Base-by-base conservation (phyloP, 306 rosid genomes). In the Lathyrus aphaca region DNA sequence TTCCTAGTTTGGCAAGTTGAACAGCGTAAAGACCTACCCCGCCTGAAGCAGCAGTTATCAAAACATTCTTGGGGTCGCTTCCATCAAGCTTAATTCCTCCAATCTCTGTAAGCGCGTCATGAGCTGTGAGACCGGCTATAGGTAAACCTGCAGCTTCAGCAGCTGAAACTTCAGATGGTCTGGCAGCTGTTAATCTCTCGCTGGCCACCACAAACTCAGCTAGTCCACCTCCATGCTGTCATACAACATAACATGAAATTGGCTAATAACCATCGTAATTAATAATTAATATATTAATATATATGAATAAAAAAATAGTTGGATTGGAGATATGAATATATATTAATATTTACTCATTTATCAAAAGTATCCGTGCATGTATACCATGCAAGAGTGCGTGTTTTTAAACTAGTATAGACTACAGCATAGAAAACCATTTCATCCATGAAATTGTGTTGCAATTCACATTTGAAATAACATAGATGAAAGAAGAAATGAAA, bases 141-240 rank as follows among this genome's bases (percentile, higher is more conserved):
- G 95, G 96, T 66, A 90, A 74, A 23, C 76, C 74, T 0, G 95
- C 79, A 75, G 49, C 88, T 44, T 84, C 87, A 10, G 87, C 89
- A 43, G 94, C 87, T 3, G 85, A 81, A 42, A 90, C 86, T 71
- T 87, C 83, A 29, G 74, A 18, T 14, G 91, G 95, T 74, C 91
- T 82, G 6, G 30, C 1, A 15, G 77, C 87, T 8, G 86, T 82
- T 67, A 81, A 56, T 64, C 57, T 84, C 76, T 73, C 84, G 21
- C 67, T 61, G 5, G 83, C 80, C 57, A 81, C 84, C 13, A 73
- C 82, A 73, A 53, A 90, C 70, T 84, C 85, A 5, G 95, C 88
- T 21, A 90, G 66, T 58, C 91, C 96, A 63, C 96, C 94, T 73
- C 89, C 96, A 25, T 69, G 38, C 96, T 89, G 75, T 67, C 79